These are phyloP conservation scores for Sclerotinia borealis DNA, from an alignment of 2,329 filamentous ascomycete species.

Conservation along the genomic window DNA sequence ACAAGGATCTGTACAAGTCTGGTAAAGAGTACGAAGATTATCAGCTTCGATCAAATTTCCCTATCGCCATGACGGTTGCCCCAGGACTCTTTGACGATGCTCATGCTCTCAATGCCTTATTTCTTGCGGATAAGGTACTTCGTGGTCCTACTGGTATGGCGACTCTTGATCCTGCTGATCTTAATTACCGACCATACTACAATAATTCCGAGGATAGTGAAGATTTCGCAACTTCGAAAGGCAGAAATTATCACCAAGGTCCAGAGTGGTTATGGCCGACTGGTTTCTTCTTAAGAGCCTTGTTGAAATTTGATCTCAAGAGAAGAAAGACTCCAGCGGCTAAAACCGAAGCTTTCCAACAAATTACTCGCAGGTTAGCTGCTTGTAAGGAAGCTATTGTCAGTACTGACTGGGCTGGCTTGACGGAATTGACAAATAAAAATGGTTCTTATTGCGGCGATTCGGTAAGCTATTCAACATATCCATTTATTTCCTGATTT, in stretches of 20 bases:
- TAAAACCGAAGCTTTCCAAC: constrained; percentile 84
- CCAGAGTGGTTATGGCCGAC: constrained; percentile 98
- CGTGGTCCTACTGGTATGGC: constrained; percentile 91
- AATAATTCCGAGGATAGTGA: constrained; percentile 88
- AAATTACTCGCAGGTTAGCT: constrained; percentile 75
- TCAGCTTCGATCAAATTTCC: constrained; percentile 88
- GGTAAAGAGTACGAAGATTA: constrained; percentile 98
- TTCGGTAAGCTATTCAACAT: constrained; percentile 63
- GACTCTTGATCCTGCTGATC: constrained; percentile 83
- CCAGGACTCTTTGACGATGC: constrained; percentile 75
- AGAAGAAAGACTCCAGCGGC: constrained; percentile 61
- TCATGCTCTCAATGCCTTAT: constrained; percentile 74
- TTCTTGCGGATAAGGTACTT: constrained; percentile 71
- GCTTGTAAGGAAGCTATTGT: constrained; percentile 82
- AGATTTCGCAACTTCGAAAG: constrained; percentile 88
- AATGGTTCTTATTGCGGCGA: constrained; percentile 77
- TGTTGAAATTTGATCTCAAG: constrained; percentile 83
- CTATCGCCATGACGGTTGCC: constrained; percentile 91
- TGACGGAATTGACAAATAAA: constrained; percentile 91
- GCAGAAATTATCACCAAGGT: constrained; percentile 95
- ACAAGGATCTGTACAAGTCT: constrained; percentile 93
- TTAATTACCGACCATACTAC: constrained; percentile 93
- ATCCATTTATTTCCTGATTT: constrained; percentile 15
- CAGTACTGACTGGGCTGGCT: constrained; percentile 77
- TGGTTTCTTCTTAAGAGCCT: constrained; percentile 86